Evolutionary conservation across 1,284 basidiomycete genomes (phyloP).

Genomic region (Boletus smithii): DNA sequence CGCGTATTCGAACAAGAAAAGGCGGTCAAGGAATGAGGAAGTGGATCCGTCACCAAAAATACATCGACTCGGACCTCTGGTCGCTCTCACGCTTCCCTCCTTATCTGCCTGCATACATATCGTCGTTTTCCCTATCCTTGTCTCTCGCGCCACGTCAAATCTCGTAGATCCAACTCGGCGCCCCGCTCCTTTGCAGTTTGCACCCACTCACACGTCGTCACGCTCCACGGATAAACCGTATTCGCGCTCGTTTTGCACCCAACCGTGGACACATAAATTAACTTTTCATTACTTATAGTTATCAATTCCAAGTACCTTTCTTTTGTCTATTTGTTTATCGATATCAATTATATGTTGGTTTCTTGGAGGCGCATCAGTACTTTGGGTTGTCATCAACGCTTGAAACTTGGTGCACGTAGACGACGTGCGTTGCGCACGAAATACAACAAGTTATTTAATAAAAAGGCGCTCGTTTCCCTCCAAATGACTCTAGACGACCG

Average conservation of each 20-base stretch:
- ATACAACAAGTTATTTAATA: neutral
- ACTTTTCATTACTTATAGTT: neutral
- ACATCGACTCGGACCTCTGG: neutral
- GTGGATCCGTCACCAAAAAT: neutral
- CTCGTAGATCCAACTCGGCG: neutral
- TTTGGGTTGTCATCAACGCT: too few relatives aligned
- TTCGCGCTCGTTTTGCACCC: neutral
- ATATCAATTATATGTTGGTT: neutral
- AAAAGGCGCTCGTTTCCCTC: too few relatives aligned
- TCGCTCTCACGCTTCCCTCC: neutral
- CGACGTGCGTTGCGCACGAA: neutral
- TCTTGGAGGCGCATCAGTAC: neutral
- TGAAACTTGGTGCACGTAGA: neutral
- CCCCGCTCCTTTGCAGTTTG: neutral
- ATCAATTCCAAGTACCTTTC: too few relatives aligned
- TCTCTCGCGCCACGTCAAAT: neutral
- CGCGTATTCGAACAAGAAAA: neutral
- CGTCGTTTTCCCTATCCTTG: neutral
- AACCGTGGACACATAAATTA: neutral
- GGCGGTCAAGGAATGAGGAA: slow-evolving; percentile 3
- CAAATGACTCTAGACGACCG: too few relatives aligned
- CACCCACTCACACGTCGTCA: neutral
- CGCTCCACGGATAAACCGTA: neutral
- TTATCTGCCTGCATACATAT: neutral
- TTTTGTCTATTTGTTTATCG: neutral